phyloP scores from a whole-genome alignment of 2,329 filamentous ascomycete species.

The Colletotrichum paranaense region DNA sequence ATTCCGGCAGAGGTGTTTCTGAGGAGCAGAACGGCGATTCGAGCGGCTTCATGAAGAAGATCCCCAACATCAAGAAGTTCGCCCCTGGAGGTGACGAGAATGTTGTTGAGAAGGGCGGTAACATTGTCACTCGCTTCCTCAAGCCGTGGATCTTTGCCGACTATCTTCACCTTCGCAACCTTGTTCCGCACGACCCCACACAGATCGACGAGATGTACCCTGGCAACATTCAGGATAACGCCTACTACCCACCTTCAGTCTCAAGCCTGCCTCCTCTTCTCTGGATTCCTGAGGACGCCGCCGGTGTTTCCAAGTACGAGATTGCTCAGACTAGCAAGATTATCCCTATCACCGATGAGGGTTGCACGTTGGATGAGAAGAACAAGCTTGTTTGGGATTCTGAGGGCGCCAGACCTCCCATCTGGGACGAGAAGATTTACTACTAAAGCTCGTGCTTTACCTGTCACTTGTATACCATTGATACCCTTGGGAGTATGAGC shows the following conservation, averaged over 20 bases:
- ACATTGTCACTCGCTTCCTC: slow-evolving; percentile 74
- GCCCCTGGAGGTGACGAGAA: slow-evolving; percentile 39
- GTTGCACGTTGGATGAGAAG: slow-evolving; percentile 77
- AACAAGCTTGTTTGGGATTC: slow-evolving; percentile 56
- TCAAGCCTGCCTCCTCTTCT: slow-evolving; percentile 72
- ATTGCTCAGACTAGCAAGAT: slow-evolving; percentile 76
- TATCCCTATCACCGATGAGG: slow-evolving; percentile 85
- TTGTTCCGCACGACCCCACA: slow-evolving; percentile 70
- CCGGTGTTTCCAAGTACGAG: slow-evolving; percentile 82
- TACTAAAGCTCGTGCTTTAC: slow-evolving; percentile 45
- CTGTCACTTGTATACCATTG: slow-evolving; percentile 26
- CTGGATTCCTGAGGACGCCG: slow-evolving; percentile 85
- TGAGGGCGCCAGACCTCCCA: slow-evolving; percentile 54
- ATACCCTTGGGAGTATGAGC: slow-evolving; percentile 32
- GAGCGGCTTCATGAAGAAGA: slow-evolving; percentile 32
- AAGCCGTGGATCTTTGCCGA: slow-evolving; percentile 82
- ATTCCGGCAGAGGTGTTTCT: slow-evolving; percentile 32
- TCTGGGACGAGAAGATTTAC: slow-evolving; percentile 57
- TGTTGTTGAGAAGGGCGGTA: slow-evolving; percentile 57
- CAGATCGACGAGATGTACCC: slow-evolving; percentile 68
- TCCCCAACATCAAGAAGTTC: slow-evolving; percentile 35
- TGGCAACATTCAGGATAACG: slow-evolving; percentile 70
- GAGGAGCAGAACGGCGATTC: slow-evolving; percentile 36
- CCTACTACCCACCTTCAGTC: slow-evolving; percentile 80
- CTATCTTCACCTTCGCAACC: slow-evolving; percentile 75